Conservation (phyloP, 176 grass and related monocot species). For the Metroxylon sagu region DNA sequence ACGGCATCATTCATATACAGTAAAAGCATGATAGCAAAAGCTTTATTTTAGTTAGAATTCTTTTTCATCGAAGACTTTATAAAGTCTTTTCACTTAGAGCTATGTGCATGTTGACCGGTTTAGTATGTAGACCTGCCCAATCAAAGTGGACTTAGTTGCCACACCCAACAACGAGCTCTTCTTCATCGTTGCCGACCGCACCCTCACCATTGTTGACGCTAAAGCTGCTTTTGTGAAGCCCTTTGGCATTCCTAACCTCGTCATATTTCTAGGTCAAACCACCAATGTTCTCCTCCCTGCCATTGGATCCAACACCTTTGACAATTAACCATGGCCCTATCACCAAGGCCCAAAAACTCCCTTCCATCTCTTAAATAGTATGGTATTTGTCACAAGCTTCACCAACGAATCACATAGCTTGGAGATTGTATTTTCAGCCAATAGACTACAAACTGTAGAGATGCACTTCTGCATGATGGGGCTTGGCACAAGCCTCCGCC, state of each 20-base stretch:
- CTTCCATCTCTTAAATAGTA: constrained; percentile 40
- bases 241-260: constrained; percentile 28
- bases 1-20: too few relatives aligned
- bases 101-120: too few relatives aligned
- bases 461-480: constrained; percentile 48
- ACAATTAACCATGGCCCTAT: constrained; percentile 51
- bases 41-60: too few relatives aligned
- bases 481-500: constrained; percentile 43
- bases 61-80: too few relatives aligned
- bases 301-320: constrained; percentile 34
- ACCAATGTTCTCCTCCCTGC: constrained; percentile 59
- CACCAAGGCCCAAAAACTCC: constrained; percentile 26
- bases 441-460: constrained; percentile 33
- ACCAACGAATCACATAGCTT: constrained; percentile 48
- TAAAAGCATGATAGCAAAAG: too few relatives aligned
- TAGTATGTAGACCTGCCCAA: too few relatives aligned
- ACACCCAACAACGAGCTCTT: constrained; percentile 74
- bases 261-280: constrained; percentile 48
- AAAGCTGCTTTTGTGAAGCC: constrained; percentile 58
- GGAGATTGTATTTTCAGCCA: constrained; percentile 28
- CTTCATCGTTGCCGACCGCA: constrained; percentile 56
- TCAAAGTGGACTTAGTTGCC: too few relatives aligned
- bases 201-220: constrained; percentile 54
- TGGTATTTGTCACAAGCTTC: constrained; percentile 37
- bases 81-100: too few relatives aligned